Conservation (phyloP, 2,329 filamentous ascomycete genomes). For the Rutstroemia sp. region DNA sequence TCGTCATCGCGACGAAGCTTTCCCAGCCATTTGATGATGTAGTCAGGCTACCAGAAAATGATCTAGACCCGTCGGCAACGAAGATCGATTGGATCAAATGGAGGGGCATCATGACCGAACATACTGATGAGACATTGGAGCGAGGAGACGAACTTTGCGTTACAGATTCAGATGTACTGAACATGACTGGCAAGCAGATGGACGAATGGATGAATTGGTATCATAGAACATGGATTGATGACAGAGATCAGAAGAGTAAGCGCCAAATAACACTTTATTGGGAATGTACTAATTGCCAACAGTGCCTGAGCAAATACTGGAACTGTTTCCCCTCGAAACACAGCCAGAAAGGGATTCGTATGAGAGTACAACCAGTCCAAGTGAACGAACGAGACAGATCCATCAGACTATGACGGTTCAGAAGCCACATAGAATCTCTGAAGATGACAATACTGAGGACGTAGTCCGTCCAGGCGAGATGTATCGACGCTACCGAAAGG, state of each 20-base stretch:
- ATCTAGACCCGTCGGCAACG: slow-evolving; percentile 50
- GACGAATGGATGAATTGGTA: slow-evolving; percentile 79
- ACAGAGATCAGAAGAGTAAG: slow-evolving; percentile 34
- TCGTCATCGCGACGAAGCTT: slow-evolving; percentile 73
- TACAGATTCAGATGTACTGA: slow-evolving; percentile 53
- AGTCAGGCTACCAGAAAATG: slow-evolving; percentile 40
- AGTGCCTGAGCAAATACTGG: slow-evolving; percentile 30
- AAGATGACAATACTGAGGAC: neutral
- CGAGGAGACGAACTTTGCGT: slow-evolving; percentile 44
- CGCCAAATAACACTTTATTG: neutral
- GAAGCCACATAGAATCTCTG: slow-evolving; percentile 18
- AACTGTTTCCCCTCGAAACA: slow-evolving; percentile 30
- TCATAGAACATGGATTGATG: slow-evolving; percentile 54
- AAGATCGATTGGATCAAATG: slow-evolving; percentile 68
- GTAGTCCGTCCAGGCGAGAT: slow-evolving; percentile 29
- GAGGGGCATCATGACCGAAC: slow-evolving; percentile 42
- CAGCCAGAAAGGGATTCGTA: slow-evolving; percentile 14
- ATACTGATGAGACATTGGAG: slow-evolving; percentile 25
- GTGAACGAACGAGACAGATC: slow-evolving; percentile 20
- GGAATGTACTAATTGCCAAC: slow-evolving; percentile 1
- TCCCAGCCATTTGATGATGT: slow-evolving; percentile 65
- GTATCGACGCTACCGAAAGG: slow-evolving; percentile 32
- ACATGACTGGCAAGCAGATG: slow-evolving; percentile 53
- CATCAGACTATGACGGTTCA: slow-evolving; percentile 23
- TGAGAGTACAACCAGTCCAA: slow-evolving; percentile 19